Conservation (phyloP, 495 filamentous ascomycete genomes). For the Pseudomonodictys pantanalensis region DNA sequence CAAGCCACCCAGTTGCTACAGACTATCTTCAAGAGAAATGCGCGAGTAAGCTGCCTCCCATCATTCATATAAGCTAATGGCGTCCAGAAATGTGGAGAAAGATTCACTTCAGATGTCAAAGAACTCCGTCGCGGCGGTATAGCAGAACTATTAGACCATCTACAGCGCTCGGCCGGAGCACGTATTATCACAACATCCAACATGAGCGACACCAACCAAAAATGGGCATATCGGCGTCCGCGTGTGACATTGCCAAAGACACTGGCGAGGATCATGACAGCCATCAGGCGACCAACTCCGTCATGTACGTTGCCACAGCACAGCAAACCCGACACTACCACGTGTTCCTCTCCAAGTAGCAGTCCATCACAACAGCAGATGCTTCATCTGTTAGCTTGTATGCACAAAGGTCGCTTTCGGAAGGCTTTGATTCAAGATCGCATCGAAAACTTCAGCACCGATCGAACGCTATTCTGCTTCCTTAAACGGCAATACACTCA, state of each 20-base stretch:
- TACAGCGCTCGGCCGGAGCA: not conserved
- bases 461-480: constrained; percentile 1
- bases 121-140: not conserved
- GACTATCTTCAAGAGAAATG: too few species aligned
- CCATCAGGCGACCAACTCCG: not conserved
- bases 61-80: not conserved
- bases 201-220: not conserved
- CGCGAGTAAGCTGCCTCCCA: too few species aligned
- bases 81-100: not conserved
- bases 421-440: not conserved
- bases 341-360: not conserved
- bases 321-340: not conserved
- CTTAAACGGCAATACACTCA: not conserved
- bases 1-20: too few species aligned
- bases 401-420: not conserved
- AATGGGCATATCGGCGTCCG: not conserved
- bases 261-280: not conserved
- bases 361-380: not conserved
- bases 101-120: not conserved
- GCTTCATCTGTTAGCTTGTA: constrained; percentile 5
- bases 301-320: not conserved
- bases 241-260: not conserved
- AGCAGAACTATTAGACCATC: not conserved
- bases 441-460: not conserved
- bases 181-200: not conserved